Evolutionary conservation across 495 filamentous ascomycete species (phyloP).

Genomic region (Hypoxylon cercidicola): DNA sequence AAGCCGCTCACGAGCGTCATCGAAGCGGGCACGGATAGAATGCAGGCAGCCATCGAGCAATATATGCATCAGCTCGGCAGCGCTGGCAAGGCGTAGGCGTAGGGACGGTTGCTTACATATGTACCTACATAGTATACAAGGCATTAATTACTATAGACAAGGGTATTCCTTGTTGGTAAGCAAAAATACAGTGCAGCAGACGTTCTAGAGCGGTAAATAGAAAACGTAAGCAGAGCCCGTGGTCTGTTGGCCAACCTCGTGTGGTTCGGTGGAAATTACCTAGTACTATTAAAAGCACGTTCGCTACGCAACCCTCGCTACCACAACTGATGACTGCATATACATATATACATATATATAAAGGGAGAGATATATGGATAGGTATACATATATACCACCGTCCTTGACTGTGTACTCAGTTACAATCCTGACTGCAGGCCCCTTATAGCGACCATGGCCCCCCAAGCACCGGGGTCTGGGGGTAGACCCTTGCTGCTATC

Average conservation of each 20-base stretch:
- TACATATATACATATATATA: conserved; percentile 13
- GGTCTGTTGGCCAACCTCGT: too few species aligned
- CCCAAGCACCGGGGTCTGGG: conserved; percentile 71
- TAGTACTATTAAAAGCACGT: neutral
- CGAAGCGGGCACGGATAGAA: conserved; percentile 75
- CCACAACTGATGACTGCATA: too few species aligned
- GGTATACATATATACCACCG: neutral
- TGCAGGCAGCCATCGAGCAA: conserved; percentile 79
- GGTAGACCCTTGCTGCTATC: conserved; percentile 57
- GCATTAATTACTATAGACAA: neutral
- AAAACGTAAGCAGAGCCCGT: too few species aligned
- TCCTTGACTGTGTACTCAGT: conserved; percentile 11
- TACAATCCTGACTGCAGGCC: conserved; percentile 53
- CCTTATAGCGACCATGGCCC: conserved; percentile 66
- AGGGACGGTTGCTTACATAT: too few species aligned
- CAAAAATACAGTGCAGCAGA: neutral
- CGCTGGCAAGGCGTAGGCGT: conserved; percentile 65
- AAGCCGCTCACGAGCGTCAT: conserved; percentile 76
- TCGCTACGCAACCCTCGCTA: neutral
- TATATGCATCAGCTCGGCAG: conserved; percentile 78
- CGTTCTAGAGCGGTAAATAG: neutral
- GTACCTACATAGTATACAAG: neutral
- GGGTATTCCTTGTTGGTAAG: conserved; percentile 10
- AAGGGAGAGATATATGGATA: neutral
- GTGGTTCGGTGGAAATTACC: too few species aligned